Evolutionary conservation across 352 stramenopile genomes (phyloP), one percentile per base, ranked within the genome.

Genomic region (Phytophthora uliginosa): DNA sequence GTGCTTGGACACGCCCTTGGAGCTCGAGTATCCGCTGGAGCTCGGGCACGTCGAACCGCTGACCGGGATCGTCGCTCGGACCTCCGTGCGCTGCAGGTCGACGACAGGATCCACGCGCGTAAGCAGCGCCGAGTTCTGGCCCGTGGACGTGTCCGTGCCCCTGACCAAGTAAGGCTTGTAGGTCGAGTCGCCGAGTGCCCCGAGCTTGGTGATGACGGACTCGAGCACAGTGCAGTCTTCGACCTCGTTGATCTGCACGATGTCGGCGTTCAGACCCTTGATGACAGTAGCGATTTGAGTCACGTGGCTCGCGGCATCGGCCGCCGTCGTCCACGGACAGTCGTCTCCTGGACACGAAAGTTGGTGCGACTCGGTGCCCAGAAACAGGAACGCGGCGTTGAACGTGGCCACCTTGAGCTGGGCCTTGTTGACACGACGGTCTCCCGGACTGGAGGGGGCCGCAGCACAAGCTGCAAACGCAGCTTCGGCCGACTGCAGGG

Each of bases 321-420:
- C 54, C 18, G 73, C 57, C 18, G 71, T 88, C 22, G 61, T 81
- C 86, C 86, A 94, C 56, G 79, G 78, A 68, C 84, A 92, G 54
- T 83, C 81, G 17, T 59, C 61, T 12, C 84, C 84, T 0, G 84
- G 84, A 58, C 84, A 92, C 20, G 75, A 63, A 15, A 87, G 80
- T 34, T 58, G 28, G 51, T 78, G 71, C 22, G 78, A 75, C 59
- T 75, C 80, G 61, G 76, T 82, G 22, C 67, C 61, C 12, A 92
- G 74, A 62, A 90, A 89, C 55, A 92, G 64, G 63, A 88, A 90
- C 71, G 85, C 84, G 33, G 78, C 70, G 66, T 92, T 92, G 73
- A 88, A 92, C 31, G 84, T 92, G 15, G 82, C 64, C 71, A 85
- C 88, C 67, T 81, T 91, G 79, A 92, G 82, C 67, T 89, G 69